Conservation (phyloP, 306 rosid genomes). For the Quercus cerris region DNA sequence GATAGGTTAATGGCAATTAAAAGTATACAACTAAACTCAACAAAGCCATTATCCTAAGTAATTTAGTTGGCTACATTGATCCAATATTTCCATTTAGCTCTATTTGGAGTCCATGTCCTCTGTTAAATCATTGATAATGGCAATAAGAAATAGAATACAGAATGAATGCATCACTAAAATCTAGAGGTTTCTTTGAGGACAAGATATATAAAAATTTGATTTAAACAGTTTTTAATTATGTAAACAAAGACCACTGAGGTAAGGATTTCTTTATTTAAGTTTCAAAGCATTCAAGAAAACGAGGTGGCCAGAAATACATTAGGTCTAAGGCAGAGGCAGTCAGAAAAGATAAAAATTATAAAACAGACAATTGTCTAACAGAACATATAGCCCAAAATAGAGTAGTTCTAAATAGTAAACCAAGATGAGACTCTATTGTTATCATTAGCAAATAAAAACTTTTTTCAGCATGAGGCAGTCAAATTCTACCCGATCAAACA, state of each 20-base stretch:
- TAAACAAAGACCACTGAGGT: background rate
- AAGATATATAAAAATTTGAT: background rate
- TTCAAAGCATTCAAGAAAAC: background rate
- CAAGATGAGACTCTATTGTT: too few species aligned
- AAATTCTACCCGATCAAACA: too few species aligned
- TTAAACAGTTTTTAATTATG: background rate
- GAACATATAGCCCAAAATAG: too few species aligned
- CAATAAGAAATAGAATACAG: background rate
- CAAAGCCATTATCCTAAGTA: background rate
- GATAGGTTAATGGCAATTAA: background rate
- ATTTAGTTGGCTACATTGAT: background rate
- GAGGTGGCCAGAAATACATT: background rate
- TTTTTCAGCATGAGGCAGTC: too few species aligned
- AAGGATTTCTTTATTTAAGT: background rate
- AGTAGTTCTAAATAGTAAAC: too few species aligned
- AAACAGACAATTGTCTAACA: too few species aligned
- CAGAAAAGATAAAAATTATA: too few species aligned
- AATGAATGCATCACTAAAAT: background rate
- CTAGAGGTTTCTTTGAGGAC: background rate
- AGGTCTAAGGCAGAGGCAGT: background rate
- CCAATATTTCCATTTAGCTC: too few species aligned
- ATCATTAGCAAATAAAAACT: too few species aligned
- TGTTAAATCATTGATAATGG: background rate
- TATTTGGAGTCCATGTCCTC: background rate
- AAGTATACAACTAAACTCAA: background rate